Conservation (phyloP, 176 grass and related monocot species). For the Oryza glaberrima region DNA sequence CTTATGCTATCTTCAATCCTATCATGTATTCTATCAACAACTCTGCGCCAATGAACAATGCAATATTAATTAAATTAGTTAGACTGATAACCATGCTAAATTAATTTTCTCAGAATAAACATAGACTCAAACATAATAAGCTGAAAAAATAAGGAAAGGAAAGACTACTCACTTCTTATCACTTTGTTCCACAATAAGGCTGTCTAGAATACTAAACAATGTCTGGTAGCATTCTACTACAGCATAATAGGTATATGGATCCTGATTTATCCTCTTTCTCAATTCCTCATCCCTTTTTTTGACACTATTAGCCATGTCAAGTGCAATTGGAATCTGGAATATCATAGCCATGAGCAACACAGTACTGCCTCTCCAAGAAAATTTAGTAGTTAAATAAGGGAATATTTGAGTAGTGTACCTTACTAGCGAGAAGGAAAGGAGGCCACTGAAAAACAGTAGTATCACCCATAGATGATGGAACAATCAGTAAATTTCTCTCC, state of each 20-base stretch:
- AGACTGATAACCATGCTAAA: conserved; percentile 16
- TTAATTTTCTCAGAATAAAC: conserved; percentile 10
- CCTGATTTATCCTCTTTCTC: conserved; percentile 61
- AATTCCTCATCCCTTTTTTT: conserved; percentile 81
- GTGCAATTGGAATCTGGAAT: conserved; percentile 83
- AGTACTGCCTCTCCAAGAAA: background rate
- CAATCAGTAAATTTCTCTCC: conserved; percentile 75
- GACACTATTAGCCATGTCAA: conserved; percentile 86
- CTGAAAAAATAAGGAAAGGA: background rate
- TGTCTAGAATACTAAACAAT: conserved; percentile 57
- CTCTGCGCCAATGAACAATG: conserved; percentile 45
- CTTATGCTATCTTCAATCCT: conserved; percentile 41
- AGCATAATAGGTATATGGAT: conserved; percentile 72
- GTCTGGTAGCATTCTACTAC: conserved; percentile 82
- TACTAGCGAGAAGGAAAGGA: conserved; percentile 97
- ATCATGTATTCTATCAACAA: conserved; percentile 41
- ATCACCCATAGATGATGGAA: conserved; percentile 64
- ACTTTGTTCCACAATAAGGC: conserved; percentile 48
- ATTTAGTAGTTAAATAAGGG: conserved; percentile 15
- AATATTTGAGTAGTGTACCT: conserved; percentile 51
- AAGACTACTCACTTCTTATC: conserved; percentile 66
- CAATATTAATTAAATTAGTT: conserved; percentile 29
- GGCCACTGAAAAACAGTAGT: conserved; percentile 83
- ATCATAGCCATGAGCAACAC: conserved; percentile 9
- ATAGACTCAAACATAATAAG: conserved; percentile 17